Evolutionary conservation across 768 basidiomycete genomes (phyloP), one percentile per base, ranked within the genome.

Genomic region (Cystofilobasidium ferigula): DNA sequence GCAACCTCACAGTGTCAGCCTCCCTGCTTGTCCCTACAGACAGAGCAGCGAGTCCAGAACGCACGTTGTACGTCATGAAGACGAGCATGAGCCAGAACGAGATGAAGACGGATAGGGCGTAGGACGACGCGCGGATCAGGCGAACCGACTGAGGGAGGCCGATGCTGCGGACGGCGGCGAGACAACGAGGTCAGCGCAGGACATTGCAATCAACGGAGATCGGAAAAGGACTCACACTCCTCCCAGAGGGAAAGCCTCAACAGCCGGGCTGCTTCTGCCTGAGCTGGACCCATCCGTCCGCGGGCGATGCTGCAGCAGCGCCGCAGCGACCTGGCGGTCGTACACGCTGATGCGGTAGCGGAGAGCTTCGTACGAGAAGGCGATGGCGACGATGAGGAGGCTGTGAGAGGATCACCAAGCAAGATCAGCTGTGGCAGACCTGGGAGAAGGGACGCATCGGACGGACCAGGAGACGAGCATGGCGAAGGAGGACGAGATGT

Each of bases 41-140:
- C n/a, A n/a, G n/a, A n/a, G n/a, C n/a, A n/a, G n/a, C n/a, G n/a
- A n/a, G n/a, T n/a, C n/a, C n/a, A 42, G 8, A 22, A 28, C 57
- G 3, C 22, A 51, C 56, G 42, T 58, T 64, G 57, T 51, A 64
- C 10, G 56, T 45, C 63, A 58, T 64, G 30, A 58, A 64, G 42
- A 64, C 63, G 16, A 64, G 63, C 63, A 64, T 64, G 43, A 64
- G 63, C 20, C 56, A 64, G 34, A 58, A 57, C 42, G 63, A 64
- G 57, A 38, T 35, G 30, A 38, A 34, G 14, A 58, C 63, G 2
- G 57, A 58, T 10, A 64, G 45, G 2, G 57, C 63, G 47, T 64
- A 64, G 16, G 57, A 58, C 16, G 34, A 26, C 0, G 63, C 63
- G 22, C 63, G 63, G 16, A 53, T 36, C 6, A 38, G n/a, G 13